Conservation (phyloP, 768 basidiomycete species). For the Arthromyces matolae region DNA sequence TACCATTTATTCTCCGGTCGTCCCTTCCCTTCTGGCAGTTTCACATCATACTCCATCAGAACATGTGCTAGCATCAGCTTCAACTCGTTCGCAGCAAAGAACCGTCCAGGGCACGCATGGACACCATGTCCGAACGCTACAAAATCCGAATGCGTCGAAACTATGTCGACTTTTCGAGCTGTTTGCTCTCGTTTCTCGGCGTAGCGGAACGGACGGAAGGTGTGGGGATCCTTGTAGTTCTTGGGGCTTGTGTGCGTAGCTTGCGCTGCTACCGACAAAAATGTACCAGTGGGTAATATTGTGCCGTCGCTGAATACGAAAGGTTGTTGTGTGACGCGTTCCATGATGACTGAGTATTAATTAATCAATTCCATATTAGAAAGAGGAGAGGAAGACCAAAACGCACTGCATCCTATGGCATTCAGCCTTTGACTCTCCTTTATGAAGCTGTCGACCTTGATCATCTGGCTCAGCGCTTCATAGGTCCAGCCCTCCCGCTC, state of each 20-base stretch:
- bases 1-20: slow-evolving; percentile 1
- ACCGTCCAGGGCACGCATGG: slow-evolving; percentile 6
- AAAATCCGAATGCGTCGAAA: slow-evolving; percentile 3
- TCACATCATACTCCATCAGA: slow-evolving; percentile 3
- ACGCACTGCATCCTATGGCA: too few relatives aligned
- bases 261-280: not conserved
- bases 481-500: slow-evolving; percentile 4
- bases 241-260: too few relatives aligned
- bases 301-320: too few relatives aligned
- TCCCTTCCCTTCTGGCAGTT: not conserved
- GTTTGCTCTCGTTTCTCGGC: not conserved
- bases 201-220: slow-evolving; percentile 6
- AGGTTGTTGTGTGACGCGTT: too few relatives aligned
- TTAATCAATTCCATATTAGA: too few relatives aligned
- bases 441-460: slow-evolving; percentile 7
- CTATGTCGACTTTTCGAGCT: not conserved
- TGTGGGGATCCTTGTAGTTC: slow-evolving; percentile 1
- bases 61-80: slow-evolving; percentile 3
- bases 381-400: too few relatives aligned
- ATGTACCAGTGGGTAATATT: not conserved
- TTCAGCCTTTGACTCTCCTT: slow-evolving; percentile 3
- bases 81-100: slow-evolving; percentile 8
- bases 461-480: slow-evolving; percentile 3
- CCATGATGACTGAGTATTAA: too few relatives aligned
- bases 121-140: slow-evolving; percentile 5